Conservation (phyloP, 805 yeast species). For the Pichia eremophila region DNA sequence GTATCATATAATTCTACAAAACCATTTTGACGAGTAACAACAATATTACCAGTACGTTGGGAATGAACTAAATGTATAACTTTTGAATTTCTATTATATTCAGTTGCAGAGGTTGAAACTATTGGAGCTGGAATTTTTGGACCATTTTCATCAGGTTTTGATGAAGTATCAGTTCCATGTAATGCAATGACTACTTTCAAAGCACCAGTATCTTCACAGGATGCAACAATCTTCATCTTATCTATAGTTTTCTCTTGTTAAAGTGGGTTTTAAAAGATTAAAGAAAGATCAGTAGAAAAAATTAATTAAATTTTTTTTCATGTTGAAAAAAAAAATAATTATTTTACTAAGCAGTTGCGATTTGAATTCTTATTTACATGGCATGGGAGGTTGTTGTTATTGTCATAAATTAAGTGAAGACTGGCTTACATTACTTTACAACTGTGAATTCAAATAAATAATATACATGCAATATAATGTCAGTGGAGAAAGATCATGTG, state of each 20-base stretch:
- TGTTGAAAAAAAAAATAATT: background rate
- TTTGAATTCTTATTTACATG: background rate
- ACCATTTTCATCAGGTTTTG: conserved; percentile 24
- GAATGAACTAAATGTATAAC: conserved; percentile 24
- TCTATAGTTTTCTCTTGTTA: background rate
- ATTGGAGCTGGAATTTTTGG: conserved; percentile 45
- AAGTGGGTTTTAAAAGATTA: no score
- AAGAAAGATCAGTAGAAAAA: background rate
- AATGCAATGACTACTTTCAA: conserved; percentile 55
- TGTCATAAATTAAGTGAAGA: no score
- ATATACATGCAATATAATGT: background rate
- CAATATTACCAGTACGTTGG: conserved; percentile 25
- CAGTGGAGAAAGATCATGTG: conserved; percentile 8
- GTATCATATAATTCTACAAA: conserved; percentile 31
- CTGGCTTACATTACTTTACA: no score
- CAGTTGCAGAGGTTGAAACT: conserved; percentile 27
- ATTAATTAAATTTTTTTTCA: background rate
- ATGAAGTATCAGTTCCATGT: conserved; percentile 73
- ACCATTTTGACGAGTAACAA: conserved; percentile 38
- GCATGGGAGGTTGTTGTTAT: no score
- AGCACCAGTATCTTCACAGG: conserved; percentile 61
- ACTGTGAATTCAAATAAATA: no score
- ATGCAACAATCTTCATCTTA: conserved; percentile 51
- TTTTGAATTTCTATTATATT: conserved; percentile 24
- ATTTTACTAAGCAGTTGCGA: background rate